Conservation (phyloP, 257 asterid species). For the Solanum phureja region DNA sequence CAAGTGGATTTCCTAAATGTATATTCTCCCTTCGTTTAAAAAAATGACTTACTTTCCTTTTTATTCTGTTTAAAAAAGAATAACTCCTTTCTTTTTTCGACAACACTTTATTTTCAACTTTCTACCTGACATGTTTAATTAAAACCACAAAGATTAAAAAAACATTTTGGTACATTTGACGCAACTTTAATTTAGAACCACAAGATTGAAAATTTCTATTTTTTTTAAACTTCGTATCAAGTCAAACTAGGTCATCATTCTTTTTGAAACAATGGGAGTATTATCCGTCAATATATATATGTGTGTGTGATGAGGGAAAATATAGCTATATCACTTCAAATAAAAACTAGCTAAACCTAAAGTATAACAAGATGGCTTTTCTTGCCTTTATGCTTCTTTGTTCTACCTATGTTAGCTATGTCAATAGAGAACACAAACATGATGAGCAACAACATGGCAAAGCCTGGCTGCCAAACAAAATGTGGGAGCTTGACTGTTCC, state of each 20-base stretch:
- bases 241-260: neutral
- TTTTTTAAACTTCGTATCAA: neutral
- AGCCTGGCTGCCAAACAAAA: neutral
- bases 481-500: slow-evolving; percentile 23
- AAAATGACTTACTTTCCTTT: too few relatives aligned
- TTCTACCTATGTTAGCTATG: neutral
- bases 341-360: neutral
- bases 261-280: too few relatives aligned
- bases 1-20: too few relatives aligned
- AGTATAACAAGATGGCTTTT: neutral
- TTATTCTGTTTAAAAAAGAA: neutral
- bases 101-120: neutral
- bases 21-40: neutral
- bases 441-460: neutral
- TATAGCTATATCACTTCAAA: neutral
- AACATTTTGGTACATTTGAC: neutral
- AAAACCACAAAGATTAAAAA: neutral
- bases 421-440: neutral
- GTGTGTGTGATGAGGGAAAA: too few relatives aligned
- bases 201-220: too few relatives aligned
- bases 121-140: neutral
- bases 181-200: neutral
- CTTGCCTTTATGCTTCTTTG: neutral
- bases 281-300: too few relatives aligned
- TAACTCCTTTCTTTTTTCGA: too few relatives aligned